Conservation (phyloP, 2,329 filamentous ascomycete species). For the Lecanosticta acicola region DNA sequence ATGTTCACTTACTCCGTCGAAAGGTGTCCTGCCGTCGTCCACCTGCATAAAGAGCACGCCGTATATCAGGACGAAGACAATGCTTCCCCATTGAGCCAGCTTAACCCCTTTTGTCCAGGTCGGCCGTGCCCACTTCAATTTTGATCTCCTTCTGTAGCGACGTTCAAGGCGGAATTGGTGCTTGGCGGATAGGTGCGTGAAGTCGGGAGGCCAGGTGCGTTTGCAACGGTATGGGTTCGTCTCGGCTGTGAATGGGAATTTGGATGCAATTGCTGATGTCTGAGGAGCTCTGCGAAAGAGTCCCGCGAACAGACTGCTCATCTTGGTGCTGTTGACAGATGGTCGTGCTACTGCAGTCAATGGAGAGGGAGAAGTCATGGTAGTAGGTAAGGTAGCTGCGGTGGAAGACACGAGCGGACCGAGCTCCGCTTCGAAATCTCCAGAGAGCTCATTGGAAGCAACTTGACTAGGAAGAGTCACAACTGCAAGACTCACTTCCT, state of each 20-base stretch:
- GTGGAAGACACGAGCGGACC: too few species aligned
- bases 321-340: conserved; percentile 7
- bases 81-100: conserved; percentile 57
- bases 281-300: conserved; percentile 24
- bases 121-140: conserved; percentile 57
- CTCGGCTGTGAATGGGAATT: conserved; percentile 37
- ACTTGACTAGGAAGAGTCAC: conserved; percentile 1
- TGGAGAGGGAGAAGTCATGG: too few species aligned
- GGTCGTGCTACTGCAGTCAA: neutral
- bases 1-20: conserved; percentile 43
- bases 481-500: neutral
- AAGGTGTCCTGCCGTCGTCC: conserved; percentile 41
- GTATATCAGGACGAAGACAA: conserved; percentile 52
- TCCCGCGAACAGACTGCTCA: conserved; percentile 23
- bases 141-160: conserved; percentile 66
- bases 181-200: conserved; percentile 61
- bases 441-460: neutral
- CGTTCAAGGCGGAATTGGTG: conserved; percentile 75
- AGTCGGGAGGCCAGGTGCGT: conserved; percentile 74
- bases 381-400: too few species aligned
- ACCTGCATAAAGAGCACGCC: conserved; percentile 57
- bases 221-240: conserved; percentile 60
- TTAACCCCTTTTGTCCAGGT: conserved; percentile 60
- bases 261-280: conserved; percentile 15
- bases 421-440: too few species aligned